Evolutionary conservation across 495 filamentous ascomycete species (phyloP), one percentile per base, ranked within the genome.

Genomic region (Tuber borchii): DNA sequence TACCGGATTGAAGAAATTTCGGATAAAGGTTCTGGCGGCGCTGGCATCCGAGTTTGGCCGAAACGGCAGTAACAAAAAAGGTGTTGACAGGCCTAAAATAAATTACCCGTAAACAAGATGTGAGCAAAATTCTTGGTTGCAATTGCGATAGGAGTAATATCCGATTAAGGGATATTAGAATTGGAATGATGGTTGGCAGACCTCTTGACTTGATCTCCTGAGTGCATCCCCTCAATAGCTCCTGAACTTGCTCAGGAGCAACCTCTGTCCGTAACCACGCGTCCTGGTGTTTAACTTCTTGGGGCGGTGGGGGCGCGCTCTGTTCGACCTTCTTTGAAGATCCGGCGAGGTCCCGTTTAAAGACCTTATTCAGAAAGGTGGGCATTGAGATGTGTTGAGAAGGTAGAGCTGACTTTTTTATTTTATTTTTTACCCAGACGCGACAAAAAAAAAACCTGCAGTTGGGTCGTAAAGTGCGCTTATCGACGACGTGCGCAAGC

Each of bases 41-140:
- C 92, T 96, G 31, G 95, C 90, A 83, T 99, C 94, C 75, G 94
- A 93, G 73, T 90, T 92, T 9, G 96, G 95, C 77, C 95, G 90
- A 85, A 97, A 99, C 12, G 95, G 96, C n/a, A 99, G 89, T 31
- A 99, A 90, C 71, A 98, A 86, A 84, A 99, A 97, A 1, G 95
- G 95, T 74, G 92, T 91, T 26, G 75, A 74, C 72, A 80, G 76
- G 45, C 78, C 76, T 80, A 79, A 74, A 69, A 56, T 16, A 37
- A 75, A 77, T 76, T 65, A 71, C 77, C 69, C 42, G 31, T n/a
- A 74, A 74, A 72, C 17, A 45, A 70, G 48, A 37, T 76, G 71
- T 81, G 45, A 81, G 78, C 22, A 79, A 79, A 61, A 34, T 45
- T 71, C 39, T 75, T 75, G 1, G 73, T 56, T 70, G 75, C 51